A percentile compares a stretch with the other conserved stretches of the same genome.
Evolutionary conservation across 129 eudicot species (phyloP).

Genomic region (Saussurea involucrata): DNA sequence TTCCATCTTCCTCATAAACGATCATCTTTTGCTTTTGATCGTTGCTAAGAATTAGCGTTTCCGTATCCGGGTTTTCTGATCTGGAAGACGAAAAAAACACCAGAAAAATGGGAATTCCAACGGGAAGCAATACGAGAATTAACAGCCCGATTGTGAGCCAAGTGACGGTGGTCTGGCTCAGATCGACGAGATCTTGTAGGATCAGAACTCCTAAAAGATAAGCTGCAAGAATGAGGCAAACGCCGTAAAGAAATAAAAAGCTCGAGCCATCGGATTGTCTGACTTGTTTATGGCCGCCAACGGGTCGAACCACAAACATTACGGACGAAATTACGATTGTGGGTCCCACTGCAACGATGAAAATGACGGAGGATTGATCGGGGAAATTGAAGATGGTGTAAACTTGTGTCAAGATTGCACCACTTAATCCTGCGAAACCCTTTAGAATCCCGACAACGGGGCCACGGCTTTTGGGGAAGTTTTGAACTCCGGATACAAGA

Average conservation of each 20-base stretch:
- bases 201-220: conserved; percentile 53
- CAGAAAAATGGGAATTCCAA: conserved; percentile 41
- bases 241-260: conserved; percentile 36
- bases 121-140: conserved; percentile 42
- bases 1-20: conserved; percentile 20
- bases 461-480: conserved; percentile 70
- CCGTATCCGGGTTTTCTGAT: conserved; percentile 25
- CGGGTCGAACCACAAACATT: conserved; percentile 64
- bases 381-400: conserved; percentile 52
- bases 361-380: conserved; percentile 45
- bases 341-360: conserved; percentile 71
- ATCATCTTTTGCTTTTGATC: conserved; percentile 24
- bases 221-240: conserved; percentile 58
- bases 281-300: conserved; percentile 56
- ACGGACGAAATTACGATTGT: conserved; percentile 40
- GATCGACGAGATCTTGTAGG: conserved; percentile 37
- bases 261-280: conserved; percentile 43
- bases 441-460: conserved; percentile 65
- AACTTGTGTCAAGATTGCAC: conserved; percentile 63
- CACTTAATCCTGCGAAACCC: conserved; percentile 73
- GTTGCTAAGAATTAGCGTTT: conserved; percentile 38
- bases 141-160: conserved; percentile 37
- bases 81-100: conserved; percentile 27
- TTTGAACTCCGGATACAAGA: conserved; percentile 60
- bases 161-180: conserved; percentile 34